phyloP scores from a whole-genome alignment of 1,139 yeast species.

The Blastobotrys indianensis region DNA sequence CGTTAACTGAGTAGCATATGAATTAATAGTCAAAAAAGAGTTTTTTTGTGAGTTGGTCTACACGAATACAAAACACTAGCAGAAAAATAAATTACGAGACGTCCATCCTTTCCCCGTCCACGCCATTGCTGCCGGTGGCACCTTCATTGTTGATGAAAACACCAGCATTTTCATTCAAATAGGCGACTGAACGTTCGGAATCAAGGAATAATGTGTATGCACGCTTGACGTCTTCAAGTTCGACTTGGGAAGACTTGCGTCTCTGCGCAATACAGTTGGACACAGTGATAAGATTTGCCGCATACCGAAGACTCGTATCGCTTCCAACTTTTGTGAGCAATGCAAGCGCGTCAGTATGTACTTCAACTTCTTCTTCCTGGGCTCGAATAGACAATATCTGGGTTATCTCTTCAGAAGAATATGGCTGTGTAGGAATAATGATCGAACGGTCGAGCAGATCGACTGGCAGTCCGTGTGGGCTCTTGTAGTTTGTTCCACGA shows the following conservation, averaged over 20 bases:
- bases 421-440: slow-evolving; percentile 78
- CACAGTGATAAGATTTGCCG: slow-evolving; percentile 84
- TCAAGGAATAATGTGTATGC: slow-evolving; percentile 85
- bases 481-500: slow-evolving; percentile 87
- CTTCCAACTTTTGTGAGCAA: slow-evolving; percentile 86
- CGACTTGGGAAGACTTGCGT: slow-evolving; percentile 67
- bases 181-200: slow-evolving; percentile 69
- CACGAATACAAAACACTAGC: not conserved
- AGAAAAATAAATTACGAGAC: slow-evolving; percentile 8
- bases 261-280: slow-evolving; percentile 79
- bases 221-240: slow-evolving; percentile 79
- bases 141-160: slow-evolving; percentile 26
- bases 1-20: too few species aligned
- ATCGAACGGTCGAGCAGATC: slow-evolving; percentile 92
- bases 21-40: not conserved
- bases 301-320: slow-evolving; percentile 90
- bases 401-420: slow-evolving; percentile 74
- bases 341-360: slow-evolving; percentile 77
- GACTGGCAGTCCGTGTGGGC: slow-evolving; percentile 95
- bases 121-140: slow-evolving; percentile 18
- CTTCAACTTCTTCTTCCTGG: slow-evolving; percentile 92
- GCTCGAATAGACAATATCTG: slow-evolving; percentile 86
- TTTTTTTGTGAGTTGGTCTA: not conserved
- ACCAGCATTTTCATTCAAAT: slow-evolving; percentile 26
- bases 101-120: slow-evolving; percentile 12